Conservation (phyloP, 1,284 basidiomycete genomes). For the Puccinia brachypodii region DNA sequence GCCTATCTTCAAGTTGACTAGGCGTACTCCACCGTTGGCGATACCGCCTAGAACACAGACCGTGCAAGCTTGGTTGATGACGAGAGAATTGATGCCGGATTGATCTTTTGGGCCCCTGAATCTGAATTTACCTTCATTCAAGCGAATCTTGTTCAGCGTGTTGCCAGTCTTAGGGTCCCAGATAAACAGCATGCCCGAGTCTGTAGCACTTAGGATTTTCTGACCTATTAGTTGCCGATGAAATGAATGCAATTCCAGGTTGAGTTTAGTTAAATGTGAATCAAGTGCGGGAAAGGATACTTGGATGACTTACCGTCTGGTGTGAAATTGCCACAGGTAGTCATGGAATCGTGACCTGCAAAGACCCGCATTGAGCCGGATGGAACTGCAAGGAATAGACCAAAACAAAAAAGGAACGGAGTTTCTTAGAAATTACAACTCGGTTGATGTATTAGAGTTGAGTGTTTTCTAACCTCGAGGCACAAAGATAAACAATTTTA, state of each 20-base stretch:
- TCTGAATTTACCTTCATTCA: conserved; percentile 65
- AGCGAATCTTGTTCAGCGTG: conserved; percentile 76
- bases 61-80: conserved; percentile 77
- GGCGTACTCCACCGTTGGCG: conserved; percentile 64
- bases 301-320: conserved; percentile 69
- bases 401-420: conserved; percentile 25
- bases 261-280: neutral
- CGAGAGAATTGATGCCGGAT: conserved; percentile 75
- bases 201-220: conserved; percentile 5
- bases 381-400: conserved; percentile 67
- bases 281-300: neutral
- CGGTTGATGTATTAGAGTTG: conserved; percentile 32
- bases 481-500: neutral
- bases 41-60: conserved; percentile 85
- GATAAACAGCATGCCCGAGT: conserved; percentile 65
- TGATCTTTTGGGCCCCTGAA: conserved; percentile 67
- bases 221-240: conserved; percentile 28
- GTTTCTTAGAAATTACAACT: neutral
- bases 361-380: conserved; percentile 95
- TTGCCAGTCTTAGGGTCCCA: conserved; percentile 84
- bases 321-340: conserved; percentile 86
- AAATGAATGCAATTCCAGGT: neutral
- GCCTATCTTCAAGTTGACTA: conserved; percentile 81
- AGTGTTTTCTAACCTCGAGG: conserved; percentile 43
- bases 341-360: conserved; percentile 79